Conservation (phyloP, 1,139 yeast genomes). For the Blastobotrys aristatus region DNA sequence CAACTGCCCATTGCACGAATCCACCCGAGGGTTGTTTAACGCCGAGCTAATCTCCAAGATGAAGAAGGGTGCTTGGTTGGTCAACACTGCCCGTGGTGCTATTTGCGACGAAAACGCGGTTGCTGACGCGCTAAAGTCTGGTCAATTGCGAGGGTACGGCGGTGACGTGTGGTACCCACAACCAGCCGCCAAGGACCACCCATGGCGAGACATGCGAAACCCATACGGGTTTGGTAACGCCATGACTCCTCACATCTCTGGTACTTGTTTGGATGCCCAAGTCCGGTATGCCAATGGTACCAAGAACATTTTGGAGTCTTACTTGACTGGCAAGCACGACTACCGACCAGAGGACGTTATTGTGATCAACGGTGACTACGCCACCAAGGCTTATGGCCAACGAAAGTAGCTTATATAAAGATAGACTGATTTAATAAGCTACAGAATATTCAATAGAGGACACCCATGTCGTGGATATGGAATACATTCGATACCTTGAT, state of each 20-base stretch:
- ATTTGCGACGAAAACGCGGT: constrained; percentile 68
- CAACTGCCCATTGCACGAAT: constrained; percentile 73
- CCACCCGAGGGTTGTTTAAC: constrained; percentile 62
- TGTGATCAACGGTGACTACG: constrained; percentile 66
- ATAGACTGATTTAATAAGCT: no score
- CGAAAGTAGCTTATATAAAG: constrained; percentile 14
- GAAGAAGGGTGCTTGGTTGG: constrained; percentile 73
- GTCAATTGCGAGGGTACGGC: constrained; percentile 72
- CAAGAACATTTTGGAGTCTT: constrained; percentile 56
- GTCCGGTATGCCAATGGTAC: constrained; percentile 67
- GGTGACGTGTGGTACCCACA: constrained; percentile 84
- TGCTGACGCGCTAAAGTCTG: constrained; percentile 65
- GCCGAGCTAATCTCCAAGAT: constrained; percentile 62
- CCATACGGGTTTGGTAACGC: constrained; percentile 72
- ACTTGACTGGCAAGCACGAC: constrained; percentile 56
- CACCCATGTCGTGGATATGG: constrained; percentile 1
- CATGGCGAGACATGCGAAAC: constrained; percentile 70
- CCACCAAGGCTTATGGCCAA: constrained; percentile 64
- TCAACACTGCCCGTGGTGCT: constrained; percentile 84
- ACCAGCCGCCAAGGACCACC: constrained; percentile 72
- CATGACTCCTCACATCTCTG: constrained; percentile 80
- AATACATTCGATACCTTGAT: background rate
- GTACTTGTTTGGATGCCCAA: constrained; percentile 79
- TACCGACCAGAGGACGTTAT: constrained; percentile 73
- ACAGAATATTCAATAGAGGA: background rate